Evolutionary conservation across 1,284 basidiomycete genomes (phyloP).

Genomic region (Heliocybe sulcata): DNA sequence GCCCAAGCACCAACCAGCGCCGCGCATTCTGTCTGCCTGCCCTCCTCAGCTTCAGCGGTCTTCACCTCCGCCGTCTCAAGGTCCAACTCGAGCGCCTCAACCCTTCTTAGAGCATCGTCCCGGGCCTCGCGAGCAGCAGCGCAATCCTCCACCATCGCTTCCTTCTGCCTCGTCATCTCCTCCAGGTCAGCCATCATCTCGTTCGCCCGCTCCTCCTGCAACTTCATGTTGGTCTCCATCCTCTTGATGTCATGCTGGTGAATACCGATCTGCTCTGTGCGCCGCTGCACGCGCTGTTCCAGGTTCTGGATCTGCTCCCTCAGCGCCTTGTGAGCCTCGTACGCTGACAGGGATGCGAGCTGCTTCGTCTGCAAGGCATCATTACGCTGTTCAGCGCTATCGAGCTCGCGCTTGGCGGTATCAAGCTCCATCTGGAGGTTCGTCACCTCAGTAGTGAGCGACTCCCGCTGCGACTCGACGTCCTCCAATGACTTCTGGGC

Average conservation of each 20-base stretch:
- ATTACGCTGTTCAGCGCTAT: conserved; percentile 49
- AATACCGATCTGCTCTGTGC: conserved; percentile 63
- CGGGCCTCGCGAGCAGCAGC: conserved; percentile 62
- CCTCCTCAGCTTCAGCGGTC: conserved; percentile 9
- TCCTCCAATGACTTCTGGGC: conserved; percentile 37
- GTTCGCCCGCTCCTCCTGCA: conserved; percentile 63
- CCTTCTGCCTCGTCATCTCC: conserved; percentile 52
- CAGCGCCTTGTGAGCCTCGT: conserved; percentile 44
- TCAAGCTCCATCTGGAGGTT: conserved; percentile 55
- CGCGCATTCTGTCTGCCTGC: conserved; percentile 25
- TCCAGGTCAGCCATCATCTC: conserved; percentile 67
- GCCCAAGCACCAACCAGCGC: not conserved
- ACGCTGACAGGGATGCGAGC: conserved; percentile 49
- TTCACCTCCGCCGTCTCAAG: conserved; percentile 47
- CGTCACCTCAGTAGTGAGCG: conserved; percentile 49
- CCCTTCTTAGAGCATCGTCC: conserved; percentile 43
- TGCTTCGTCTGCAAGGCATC: conserved; percentile 55
- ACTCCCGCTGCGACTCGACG: conserved; percentile 54
- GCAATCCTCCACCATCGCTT: conserved; percentile 76
- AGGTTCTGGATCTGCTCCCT: conserved; percentile 58
- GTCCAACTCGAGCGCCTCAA: conserved; percentile 36
- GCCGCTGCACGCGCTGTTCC: conserved; percentile 48
- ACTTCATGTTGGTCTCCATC: conserved; percentile 59
- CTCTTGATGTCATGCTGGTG: conserved; percentile 70
- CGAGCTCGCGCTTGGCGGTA: conserved; percentile 41